Evolutionary conservation across 768 basidiomycete genomes (phyloP), one percentile per base, ranked within the genome.

Genomic region (Phanerochaete carnosa): DNA sequence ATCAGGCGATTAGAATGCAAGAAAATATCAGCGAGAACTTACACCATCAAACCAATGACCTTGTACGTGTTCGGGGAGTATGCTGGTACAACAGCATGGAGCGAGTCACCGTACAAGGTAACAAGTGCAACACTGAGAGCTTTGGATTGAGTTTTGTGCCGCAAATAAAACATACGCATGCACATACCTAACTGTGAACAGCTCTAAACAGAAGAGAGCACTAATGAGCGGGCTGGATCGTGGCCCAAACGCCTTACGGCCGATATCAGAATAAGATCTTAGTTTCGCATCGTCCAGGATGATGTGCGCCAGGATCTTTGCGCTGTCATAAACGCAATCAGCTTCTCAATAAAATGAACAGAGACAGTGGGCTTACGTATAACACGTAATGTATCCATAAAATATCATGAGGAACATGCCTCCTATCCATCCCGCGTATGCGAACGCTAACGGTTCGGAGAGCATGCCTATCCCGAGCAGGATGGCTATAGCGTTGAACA

Each of bases 401-500:
- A 83, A 82, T 12, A 92, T 69, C 59, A 96, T 84, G 16, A 98
- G 76, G 26, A 81, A 7, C 0, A 87, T 88, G 0, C 96, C 95
- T 37, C 80, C 77, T 19, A 88, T 74, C 95, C 95, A 98, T 2
- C 95, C 96, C 1, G 93, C 84, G 67, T 92, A 93, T 0, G 94
- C 86, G 67, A 97, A 96, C 0, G 95, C 95, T 26, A 97, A 79
- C 0, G 94, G 93, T 69, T 93, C 88, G 13, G 92, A 92, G 19
- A 95, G 80, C 80, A 96, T 88, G 3, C 94, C 94, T 63, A 95
- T 88, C 6, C 94, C 94, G 22, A 94, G 78, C 12, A 96, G 76
- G 33, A 95, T 90, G 15, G 92, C 92, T 32, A 88, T 90, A 11
- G 88, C 88, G 66, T 95, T 95, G 74, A 94, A 94, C n/a, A 96